Conservation (phyloP, 2,329 filamentous ascomycete genomes). For the Triangularia setosa region DNA sequence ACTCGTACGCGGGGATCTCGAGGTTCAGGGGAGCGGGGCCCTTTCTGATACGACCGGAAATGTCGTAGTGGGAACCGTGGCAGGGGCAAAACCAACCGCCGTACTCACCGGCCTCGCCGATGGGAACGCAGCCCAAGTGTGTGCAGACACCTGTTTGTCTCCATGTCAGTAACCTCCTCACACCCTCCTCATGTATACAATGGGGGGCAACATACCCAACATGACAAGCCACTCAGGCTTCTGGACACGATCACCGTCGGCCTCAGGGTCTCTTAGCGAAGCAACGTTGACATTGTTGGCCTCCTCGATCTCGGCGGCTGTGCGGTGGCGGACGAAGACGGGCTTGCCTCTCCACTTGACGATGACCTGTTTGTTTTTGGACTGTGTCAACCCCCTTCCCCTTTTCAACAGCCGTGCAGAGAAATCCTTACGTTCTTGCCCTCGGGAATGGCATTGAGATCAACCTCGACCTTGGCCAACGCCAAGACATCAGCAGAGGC, state of each 20-base stretch:
- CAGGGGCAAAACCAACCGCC: conserved; percentile 99
- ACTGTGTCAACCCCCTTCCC: background rate
- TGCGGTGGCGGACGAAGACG: conserved; percentile 99
- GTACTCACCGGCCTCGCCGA: conserved; percentile 96
- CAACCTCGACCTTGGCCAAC: conserved; percentile 99
- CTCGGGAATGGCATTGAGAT: conserved; percentile 87
- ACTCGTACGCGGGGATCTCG: conserved; percentile 88
- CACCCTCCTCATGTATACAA: background rate
- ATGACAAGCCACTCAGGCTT: conserved; percentile 99
- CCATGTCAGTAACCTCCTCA: conserved; percentile 22
- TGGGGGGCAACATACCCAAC: conserved; percentile 62
- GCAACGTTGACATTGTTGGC: conserved; percentile 84
- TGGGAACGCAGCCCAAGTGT: conserved; percentile 97
- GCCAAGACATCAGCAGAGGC: conserved; percentile 97
- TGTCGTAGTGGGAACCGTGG: conserved; percentile 99
- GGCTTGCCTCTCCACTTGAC: conserved; percentile 99
- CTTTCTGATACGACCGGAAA: conserved; percentile 96
- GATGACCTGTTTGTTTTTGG: conserved; percentile 64
- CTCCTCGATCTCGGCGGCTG: conserved; percentile 85
- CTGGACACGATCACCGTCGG: conserved; percentile 90
- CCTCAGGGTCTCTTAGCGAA: conserved; percentile 82
- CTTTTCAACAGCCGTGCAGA: background rate
- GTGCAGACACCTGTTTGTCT: conserved; percentile 80
- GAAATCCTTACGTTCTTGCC: conserved; percentile 88
- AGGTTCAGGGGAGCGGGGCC: conserved; percentile 96